A percentile compares a stretch with the other conserved stretches of the same genome.
phyloP scores from a whole-genome alignment of 2,329 filamentous ascomycete species.

The Alternaria sp. region DNA sequence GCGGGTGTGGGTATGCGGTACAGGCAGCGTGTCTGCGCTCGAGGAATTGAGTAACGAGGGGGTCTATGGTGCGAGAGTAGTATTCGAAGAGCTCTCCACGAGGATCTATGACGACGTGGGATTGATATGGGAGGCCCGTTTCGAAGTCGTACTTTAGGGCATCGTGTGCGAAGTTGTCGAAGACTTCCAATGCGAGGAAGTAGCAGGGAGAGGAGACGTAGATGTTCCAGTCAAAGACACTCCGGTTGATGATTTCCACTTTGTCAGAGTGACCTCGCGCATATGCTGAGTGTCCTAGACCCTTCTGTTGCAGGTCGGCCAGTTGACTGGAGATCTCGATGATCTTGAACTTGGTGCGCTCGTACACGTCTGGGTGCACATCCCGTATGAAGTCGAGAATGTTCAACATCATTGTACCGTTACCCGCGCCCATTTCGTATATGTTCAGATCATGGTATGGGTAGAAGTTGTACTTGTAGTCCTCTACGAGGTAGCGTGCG shows the following conservation, averaged over 20 bases:
- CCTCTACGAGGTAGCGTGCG: conserved; percentile 91
- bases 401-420: conserved; percentile 97
- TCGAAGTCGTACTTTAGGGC: conserved; percentile 85
- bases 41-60: conserved; percentile 81
- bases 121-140: conserved; percentile 85
- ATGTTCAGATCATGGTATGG: conserved; percentile 97
- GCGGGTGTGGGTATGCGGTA: conserved; percentile 66
- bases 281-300: conserved; percentile 70
- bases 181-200: conserved; percentile 97
- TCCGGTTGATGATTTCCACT: conserved; percentile 93
- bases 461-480: conserved; percentile 93
- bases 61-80: conserved; percentile 81
- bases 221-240: conserved; percentile 90
- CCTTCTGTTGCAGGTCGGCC: conserved; percentile 76
- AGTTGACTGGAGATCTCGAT: conserved; percentile 92
- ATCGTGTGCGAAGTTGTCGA: conserved; percentile 98
- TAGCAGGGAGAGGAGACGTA: conserved; percentile 94
- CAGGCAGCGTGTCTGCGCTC: conserved; percentile 80
- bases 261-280: conserved; percentile 79
- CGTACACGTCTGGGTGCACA: conserved; percentile 88
- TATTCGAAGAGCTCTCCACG: conserved; percentile 94
- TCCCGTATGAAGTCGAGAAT: conserved; percentile 95
- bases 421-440: conserved; percentile 98
- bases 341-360: conserved; percentile 89
- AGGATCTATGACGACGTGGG: conserved; percentile 82